Base-by-base conservation (phyloP, 1,284 basidiomycete genomes). In the Leccinum subrobustum region DNA sequence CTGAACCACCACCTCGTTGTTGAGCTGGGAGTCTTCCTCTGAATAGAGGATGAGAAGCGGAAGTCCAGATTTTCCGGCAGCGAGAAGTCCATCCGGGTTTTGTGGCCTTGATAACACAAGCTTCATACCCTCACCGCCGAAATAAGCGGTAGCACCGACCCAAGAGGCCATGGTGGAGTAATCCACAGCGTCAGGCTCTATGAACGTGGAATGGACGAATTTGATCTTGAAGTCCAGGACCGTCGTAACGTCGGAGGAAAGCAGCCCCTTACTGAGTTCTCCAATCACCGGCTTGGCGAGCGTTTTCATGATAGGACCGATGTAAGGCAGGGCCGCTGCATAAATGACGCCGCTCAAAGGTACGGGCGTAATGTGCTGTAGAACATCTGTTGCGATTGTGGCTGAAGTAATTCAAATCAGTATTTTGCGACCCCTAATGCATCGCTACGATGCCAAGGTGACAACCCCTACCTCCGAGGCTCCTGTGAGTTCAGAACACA, bases 341-440 rank as follows among this genome's bases (percentile, higher is more conserved):
- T 60, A 60, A 14, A 60, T 60, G 16, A 60, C 33, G 5, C 60
- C 60, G 12, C 44, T 25, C 23, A 60, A 18, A 23, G 59, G 58
- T 16, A 18, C 3, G 9, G 52, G 44, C 6, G 42, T 25, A 3
- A 50, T 9, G 12, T 60, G 35, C 6, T 60, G 35, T 20, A 60
- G 39, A 11, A 60, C 27, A 29, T 60, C 60, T 3, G 27, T 7
- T 27, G 60, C 60, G 50, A 51, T 51, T 29, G 50, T 51, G 27
- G 50, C 50, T 51, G 50, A 50, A 5, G 50, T 27, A 1, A 51
- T 11, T 25, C 6, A 14, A 11, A 29, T 51, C 50, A 51, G 14
- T 51, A 12, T 47, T 29, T 27, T 27, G 16, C 16, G 11, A 25
- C n/a, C 8, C 27, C 25, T 20, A 4, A 47, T 47, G 42, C 50